Base-by-base conservation (phyloP, 2,329 filamentous ascomycete genomes). In the Setomelanomma holmii region DNA sequence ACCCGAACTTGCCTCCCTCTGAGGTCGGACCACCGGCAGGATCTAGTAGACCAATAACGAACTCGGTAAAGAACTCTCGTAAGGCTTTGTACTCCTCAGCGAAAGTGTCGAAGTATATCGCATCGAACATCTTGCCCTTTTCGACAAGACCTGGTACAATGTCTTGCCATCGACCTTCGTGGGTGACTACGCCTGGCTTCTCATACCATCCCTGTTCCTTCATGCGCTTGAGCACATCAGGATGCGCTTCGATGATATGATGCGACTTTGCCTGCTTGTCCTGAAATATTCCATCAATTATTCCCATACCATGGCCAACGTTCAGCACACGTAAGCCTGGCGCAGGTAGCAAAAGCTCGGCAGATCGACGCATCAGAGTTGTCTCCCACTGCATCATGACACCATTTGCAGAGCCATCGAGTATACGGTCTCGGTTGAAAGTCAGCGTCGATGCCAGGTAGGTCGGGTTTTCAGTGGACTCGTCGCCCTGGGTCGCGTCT, bases 71-170 rank as follows among this genome's bases (percentile, higher is more conserved):
- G 78, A 98, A 97, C 53, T 87, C 82, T 40, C 89, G 88, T 22
- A 98, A 85, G 72, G 93, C 90, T 2, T 82, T 80, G 75, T 98
- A 99, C 58, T 95, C 90, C 77, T 99, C 95, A 5, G 92, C 95
- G 74, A 98, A 98, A 0, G 95, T 99, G 71, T 99, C 95, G 69
- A 97, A 98, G 79, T 98, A 99, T 62, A 99, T 80, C 10, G 74
- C 79, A 54, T 82, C 79, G 46, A 81, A 78, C 6, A 72, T 53
- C 17, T 68, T 69, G 34, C 75, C 77, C 51, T 78, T 67, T 51
- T 76, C 75, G 3, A 79, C 68, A 0, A 82, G 71, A 30, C 69
- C 70, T 1, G 78, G 78, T 1, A 82, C 67, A 7, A 81, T 67
- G 35, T 81, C 79, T 59, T 82, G 79, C 79, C 79, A 82, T 23